Percentiles rank a stretch among this genome's conserved stretches.
phyloP scores from a whole-genome alignment of 192 early-diverging fungal species.

The Rhizoclosmatium sp. region DNA sequence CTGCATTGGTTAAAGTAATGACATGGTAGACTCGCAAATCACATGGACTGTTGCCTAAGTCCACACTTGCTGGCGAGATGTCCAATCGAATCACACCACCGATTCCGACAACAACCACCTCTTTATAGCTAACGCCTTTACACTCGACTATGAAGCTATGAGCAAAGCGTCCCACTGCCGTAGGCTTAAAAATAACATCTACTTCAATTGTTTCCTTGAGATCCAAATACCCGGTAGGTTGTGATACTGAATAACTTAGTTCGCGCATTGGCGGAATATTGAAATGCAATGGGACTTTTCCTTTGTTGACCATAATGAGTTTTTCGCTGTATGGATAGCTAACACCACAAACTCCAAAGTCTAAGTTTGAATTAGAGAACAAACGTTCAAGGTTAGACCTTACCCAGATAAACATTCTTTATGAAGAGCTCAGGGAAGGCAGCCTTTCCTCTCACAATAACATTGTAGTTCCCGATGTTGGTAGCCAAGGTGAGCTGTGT shows the following conservation, averaged over 20 bases:
- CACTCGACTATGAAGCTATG: conserved; percentile 66
- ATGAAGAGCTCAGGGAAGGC: conserved; percentile 66
- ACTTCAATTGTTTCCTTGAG: conserved; percentile 58
- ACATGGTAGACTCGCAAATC: conserved; percentile 52
- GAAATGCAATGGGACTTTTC: conserved; percentile 65
- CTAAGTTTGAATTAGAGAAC: conserved; percentile 17
- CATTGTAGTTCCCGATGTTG: conserved; percentile 67
- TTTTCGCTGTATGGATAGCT: conserved; percentile 59
- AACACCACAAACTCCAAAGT: conserved; percentile 70
- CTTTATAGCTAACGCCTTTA: conserved; percentile 71
- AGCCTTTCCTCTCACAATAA: conserved; percentile 65
- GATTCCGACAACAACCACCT: conserved; percentile 64
- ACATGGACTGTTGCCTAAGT: conserved; percentile 63
- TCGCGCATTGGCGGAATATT: conserved; percentile 60
- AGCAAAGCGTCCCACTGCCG: conserved; percentile 50
- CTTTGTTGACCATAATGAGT: conserved; percentile 61
- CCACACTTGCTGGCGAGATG: conserved; percentile 49
- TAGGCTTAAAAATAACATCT: conserved; percentile 59
- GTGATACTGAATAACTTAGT: conserved; percentile 52
- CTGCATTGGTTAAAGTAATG: conserved; percentile 54
- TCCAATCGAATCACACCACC: conserved; percentile 67
- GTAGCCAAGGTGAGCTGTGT: conserved; percentile 61
- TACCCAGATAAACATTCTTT: conserved; percentile 53
- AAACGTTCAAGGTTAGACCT: not conserved
- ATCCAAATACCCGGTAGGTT: conserved; percentile 47